Conservation (phyloP, 148 eudicot genomes). For the Rhododendron ovatum region DNA sequence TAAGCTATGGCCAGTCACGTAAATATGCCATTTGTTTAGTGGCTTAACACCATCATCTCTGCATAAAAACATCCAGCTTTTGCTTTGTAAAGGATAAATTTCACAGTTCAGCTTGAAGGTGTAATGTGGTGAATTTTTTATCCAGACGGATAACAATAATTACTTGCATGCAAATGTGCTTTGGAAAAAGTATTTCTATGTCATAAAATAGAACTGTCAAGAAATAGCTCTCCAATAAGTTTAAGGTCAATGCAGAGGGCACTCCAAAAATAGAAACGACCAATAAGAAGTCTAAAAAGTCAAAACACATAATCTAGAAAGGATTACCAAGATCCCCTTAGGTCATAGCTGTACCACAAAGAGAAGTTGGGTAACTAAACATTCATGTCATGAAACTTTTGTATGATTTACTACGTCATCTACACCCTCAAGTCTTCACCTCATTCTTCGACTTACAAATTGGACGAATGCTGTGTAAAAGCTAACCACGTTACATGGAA, state of each 20-base stretch:
- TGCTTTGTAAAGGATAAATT: not conserved
- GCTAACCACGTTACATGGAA: not conserved
- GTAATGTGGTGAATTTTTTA: not conserved
- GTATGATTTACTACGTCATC: not conserved
- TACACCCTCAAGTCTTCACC: not conserved
- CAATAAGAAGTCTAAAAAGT: not conserved
- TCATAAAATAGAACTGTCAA: not conserved
- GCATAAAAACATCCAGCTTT: constrained; percentile 13
- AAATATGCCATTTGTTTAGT: constrained; percentile 68
- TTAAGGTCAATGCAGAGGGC: not conserved
- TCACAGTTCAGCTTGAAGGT: not conserved
- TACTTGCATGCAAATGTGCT: not conserved
- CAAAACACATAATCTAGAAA: not conserved
- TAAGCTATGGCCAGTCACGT: constrained; percentile 94
- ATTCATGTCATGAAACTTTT: not conserved
- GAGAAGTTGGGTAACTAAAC: not conserved
- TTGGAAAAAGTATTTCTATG: not conserved
- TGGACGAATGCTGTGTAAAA: not conserved
- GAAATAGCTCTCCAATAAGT: not conserved
- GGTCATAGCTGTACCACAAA: not conserved
- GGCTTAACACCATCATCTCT: constrained; percentile 56
- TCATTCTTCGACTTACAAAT: not conserved
- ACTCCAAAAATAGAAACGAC: not conserved
- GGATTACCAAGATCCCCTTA: not conserved
- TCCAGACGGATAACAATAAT: not conserved